phyloP scores from a whole-genome alignment of 306 rosid species.

The Leucaena leucocephala region DNA sequence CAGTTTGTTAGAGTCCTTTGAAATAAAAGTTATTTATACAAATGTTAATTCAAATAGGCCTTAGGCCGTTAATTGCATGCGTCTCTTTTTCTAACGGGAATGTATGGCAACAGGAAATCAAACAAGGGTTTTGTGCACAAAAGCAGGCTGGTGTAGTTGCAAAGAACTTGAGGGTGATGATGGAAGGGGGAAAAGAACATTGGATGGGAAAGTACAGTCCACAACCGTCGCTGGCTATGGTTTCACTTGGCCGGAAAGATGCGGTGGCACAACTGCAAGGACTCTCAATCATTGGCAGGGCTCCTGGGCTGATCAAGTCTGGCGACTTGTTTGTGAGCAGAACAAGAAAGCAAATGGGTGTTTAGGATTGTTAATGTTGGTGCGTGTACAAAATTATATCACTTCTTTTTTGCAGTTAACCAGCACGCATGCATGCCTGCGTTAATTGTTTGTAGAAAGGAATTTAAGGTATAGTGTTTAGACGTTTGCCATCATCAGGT shows the following conservation, averaged over 20 bases:
- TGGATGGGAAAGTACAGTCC: conserved; percentile 52
- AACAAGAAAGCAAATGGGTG: conserved; percentile 70
- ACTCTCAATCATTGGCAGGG: conserved; percentile 53
- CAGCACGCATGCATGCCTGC: conserved; percentile 2
- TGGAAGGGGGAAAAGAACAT: conserved; percentile 54
- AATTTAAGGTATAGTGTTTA: background rate
- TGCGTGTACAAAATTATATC: conserved; percentile 10
- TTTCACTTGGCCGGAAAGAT: conserved; percentile 75
- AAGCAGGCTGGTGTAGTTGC: conserved; percentile 67
- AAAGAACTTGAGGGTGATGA: conserved; percentile 62
- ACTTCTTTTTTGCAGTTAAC: background rate
- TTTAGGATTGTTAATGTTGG: conserved; percentile 25
- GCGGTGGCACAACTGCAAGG: conserved; percentile 71
- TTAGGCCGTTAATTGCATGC: background rate
- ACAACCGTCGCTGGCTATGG: conserved; percentile 51
- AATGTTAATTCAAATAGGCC: no score
- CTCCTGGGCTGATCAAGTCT: conserved; percentile 68
- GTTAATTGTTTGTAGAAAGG: background rate
- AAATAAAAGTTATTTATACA: no score
- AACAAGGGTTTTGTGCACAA: conserved; percentile 77
- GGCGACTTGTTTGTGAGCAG: conserved; percentile 76
- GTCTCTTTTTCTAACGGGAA: conserved; percentile 20
- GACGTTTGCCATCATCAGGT: background rate
- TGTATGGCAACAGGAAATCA: conserved; percentile 56
- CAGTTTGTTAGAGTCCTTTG: no score